Evolutionary conservation across 768 basidiomycete species (phyloP).

Genomic region (Pleurotus citrinopileatus): DNA sequence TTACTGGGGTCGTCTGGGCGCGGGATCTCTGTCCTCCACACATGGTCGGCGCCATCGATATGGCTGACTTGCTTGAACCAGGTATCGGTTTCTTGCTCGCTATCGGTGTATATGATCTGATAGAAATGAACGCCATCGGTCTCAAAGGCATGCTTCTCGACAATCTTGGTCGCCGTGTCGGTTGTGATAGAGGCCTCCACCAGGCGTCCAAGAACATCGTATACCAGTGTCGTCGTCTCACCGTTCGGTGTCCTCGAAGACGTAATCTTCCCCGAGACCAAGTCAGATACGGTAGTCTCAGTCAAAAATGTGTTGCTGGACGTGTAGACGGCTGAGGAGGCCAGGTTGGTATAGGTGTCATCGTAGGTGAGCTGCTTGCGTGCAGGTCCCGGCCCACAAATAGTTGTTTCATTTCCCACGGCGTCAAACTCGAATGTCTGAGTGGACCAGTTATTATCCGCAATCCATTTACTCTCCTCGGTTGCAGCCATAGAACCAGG

Average conservation of each 20-base stretch:
- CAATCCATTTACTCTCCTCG: background rate
- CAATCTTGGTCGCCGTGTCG: background rate
- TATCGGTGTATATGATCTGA: background rate
- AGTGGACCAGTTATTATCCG: background rate
- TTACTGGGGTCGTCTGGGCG: background rate
- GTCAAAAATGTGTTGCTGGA: constrained; percentile 4
- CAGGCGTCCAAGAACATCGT: background rate
- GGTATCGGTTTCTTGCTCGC: background rate
- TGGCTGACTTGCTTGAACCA: background rate
- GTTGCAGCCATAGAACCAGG: background rate
- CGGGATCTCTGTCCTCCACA: background rate
- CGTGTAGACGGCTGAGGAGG: constrained; percentile 7
- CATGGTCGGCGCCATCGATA: background rate
- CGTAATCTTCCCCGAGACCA: background rate
- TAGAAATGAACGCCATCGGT: background rate
- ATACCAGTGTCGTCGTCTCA: constrained; percentile 3
- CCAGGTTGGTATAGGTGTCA: background rate
- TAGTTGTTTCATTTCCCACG: background rate
- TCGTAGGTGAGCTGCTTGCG: background rate
- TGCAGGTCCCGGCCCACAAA: background rate
- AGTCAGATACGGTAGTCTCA: background rate
- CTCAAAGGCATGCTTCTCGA: background rate
- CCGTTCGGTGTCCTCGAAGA: background rate
- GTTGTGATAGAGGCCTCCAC: background rate
- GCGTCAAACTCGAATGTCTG: constrained; percentile 4